Conservation (phyloP, 371 early-diverging fungal genomes). For the Mycotypha africana region DNA sequence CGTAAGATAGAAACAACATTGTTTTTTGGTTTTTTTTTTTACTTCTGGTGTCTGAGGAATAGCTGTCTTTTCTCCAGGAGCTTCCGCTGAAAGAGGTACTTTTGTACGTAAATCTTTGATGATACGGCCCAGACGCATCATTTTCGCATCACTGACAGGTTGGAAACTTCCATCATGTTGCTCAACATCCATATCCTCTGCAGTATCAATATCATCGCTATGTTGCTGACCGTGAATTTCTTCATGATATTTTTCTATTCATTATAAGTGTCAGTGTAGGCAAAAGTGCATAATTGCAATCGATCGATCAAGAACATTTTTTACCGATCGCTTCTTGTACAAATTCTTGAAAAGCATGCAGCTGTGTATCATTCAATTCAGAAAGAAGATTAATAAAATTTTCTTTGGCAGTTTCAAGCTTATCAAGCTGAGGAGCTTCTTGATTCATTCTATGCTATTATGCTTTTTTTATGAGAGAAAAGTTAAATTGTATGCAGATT, state of each 20-base stretch:
- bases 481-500: too few relatives aligned
- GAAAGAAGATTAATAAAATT: constrained; percentile 47
- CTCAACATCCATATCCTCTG: constrained; percentile 18
- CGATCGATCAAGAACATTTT: background rate
- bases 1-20: background rate
- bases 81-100: constrained; percentile 57
- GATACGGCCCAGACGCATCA: constrained; percentile 42
- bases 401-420: constrained; percentile 43
- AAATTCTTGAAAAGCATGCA: constrained; percentile 52
- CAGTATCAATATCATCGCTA: constrained; percentile 12
- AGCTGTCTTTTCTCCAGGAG: constrained; percentile 51
- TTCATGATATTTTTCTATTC: constrained; percentile 22
- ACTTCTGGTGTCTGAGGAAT: constrained; percentile 54
- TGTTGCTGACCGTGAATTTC: constrained; percentile 37
- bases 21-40: background rate
- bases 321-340: constrained; percentile 52
- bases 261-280: background rate
- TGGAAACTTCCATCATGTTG: constrained; percentile 26
- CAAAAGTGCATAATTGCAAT: background rate
- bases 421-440: constrained; percentile 12
- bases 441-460: constrained; percentile 1
- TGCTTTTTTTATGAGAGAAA: too few relatives aligned
- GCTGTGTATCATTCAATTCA: constrained; percentile 40
- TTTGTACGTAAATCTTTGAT: constrained; percentile 50
- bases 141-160: constrained; percentile 37